phyloP scores from a whole-genome alignment of 2,329 filamentous ascomycete species.

The Malbranchea cinnamomea region DNA sequence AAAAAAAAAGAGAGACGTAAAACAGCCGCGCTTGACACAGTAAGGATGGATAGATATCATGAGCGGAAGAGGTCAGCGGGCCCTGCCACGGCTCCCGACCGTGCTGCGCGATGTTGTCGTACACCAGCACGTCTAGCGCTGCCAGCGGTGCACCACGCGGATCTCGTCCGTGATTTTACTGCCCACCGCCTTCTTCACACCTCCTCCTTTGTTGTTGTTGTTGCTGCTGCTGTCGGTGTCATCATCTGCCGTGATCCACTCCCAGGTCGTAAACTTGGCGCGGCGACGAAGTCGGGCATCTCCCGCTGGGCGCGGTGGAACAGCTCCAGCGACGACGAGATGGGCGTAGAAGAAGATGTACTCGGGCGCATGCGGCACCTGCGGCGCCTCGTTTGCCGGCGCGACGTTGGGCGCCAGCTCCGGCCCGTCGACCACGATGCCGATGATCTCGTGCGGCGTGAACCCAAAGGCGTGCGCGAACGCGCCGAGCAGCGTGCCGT shows the following conservation, averaged over 20 bases:
- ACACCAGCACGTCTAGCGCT: slow-evolving; percentile 35
- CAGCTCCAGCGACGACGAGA: slow-evolving; percentile 35
- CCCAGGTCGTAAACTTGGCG: slow-evolving; percentile 33
- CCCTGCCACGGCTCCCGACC: slow-evolving; percentile 35
- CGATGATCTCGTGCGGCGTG: slow-evolving; percentile 36
- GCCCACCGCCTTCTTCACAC: slow-evolving; percentile 16
- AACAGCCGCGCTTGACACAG: no score
- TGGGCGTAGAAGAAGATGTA: slow-evolving; percentile 39
- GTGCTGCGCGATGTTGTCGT: slow-evolving; percentile 37
- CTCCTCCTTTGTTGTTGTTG: slow-evolving; percentile 11
- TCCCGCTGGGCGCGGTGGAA: slow-evolving; percentile 31
- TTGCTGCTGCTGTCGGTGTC: slow-evolving; percentile 29
- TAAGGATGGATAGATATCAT: no score
- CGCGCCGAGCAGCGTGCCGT: slow-evolving; percentile 33
- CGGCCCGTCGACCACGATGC: slow-evolving; percentile 34
- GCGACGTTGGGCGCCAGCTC: slow-evolving; percentile 30
- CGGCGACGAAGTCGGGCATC: slow-evolving; percentile 34
- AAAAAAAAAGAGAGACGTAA: no score
- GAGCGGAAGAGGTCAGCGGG: no score
- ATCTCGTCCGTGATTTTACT: slow-evolving; percentile 34
- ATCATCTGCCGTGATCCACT: slow-evolving; percentile 34
- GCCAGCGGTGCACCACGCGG: slow-evolving; percentile 34
- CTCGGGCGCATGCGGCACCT: slow-evolving; percentile 37
- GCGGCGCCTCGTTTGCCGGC: slow-evolving; percentile 35
- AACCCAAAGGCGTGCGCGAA: slow-evolving; percentile 37